Evolutionary conservation across 345 rosid species (phyloP).

Genomic region (Rhizophora mangle): DNA sequence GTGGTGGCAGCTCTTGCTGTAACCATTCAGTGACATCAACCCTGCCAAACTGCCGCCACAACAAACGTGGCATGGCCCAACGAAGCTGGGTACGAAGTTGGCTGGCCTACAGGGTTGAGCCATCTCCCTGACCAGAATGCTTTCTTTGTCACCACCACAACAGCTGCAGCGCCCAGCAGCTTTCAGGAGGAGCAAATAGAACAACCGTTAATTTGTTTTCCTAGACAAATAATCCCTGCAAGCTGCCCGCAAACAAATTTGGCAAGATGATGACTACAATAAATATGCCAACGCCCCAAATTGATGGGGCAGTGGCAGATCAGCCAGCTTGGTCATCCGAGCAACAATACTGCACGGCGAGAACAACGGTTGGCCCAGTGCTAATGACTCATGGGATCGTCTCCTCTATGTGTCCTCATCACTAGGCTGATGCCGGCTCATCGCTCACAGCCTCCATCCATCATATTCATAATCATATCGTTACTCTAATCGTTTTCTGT

Average conservation of each 20-base stretch:
- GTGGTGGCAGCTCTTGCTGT: constrained; percentile 13
- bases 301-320: constrained; percentile 25
- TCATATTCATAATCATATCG: neutral
- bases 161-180: constrained; percentile 12
- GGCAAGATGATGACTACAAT: neutral
- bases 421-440: constrained; percentile 25
- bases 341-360: constrained; percentile 33
- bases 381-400: constrained; percentile 42
- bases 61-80: constrained; percentile 28
- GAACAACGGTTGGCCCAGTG: constrained; percentile 23
- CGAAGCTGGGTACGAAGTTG: constrained; percentile 19
- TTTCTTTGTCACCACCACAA: constrained; percentile 5
- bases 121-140: constrained; percentile 14
- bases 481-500: neutral
- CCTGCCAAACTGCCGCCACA: constrained; percentile 8
- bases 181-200: constrained; percentile 8
- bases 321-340: constrained; percentile 30
- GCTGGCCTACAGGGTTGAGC: constrained; percentile 34
- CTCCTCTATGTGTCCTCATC: constrained; percentile 35
- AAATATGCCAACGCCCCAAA: constrained; percentile 23
- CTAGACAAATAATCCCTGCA: constrained; percentile 12
- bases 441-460: neutral
- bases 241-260: neutral
- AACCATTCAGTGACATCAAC: constrained; percentile 25
- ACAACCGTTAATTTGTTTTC: neutral